Conservation (phyloP, 164 flowering plant species). For the Tinospora cordifolia region DNA sequence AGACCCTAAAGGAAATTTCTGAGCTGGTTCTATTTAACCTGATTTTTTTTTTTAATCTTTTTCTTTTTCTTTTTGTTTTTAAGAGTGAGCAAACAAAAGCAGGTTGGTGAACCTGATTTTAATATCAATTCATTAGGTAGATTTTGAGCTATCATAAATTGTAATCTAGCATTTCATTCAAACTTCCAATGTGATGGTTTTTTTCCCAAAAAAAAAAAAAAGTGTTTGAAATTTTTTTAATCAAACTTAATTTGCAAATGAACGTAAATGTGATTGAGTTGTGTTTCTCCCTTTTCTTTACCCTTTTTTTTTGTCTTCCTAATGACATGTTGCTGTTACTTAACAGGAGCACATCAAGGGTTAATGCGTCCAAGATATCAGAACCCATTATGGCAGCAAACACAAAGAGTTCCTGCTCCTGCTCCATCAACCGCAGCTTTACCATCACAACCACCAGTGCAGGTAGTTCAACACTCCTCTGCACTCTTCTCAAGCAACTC, state of each 20-base stretch:
- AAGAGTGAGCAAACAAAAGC: too few relatives aligned
- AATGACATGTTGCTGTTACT: conserved; percentile 2
- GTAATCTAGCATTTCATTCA: not conserved
- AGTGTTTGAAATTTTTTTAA: too few relatives aligned
- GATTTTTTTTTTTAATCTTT: too few relatives aligned
- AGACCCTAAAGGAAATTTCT: not conserved
- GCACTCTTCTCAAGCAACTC: conserved; percentile 24
- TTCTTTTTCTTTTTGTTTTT: too few relatives aligned
- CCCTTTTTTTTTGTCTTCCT: not conserved
- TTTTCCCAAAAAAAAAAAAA: not conserved
- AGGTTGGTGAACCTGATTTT: not conserved
- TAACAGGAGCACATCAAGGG: conserved; percentile 17
- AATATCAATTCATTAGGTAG: not conserved
- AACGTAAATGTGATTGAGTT: not conserved
- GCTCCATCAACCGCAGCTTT: conserved; percentile 5
- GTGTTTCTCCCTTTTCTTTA: not conserved
- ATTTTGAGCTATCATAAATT: not conserved
- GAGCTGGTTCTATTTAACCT: not conserved
- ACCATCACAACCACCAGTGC: conserved; percentile 15
- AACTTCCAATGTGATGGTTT: not conserved
- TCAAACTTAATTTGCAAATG: too few relatives aligned
- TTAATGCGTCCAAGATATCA: conserved; percentile 26
- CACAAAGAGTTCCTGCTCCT: conserved; percentile 17
- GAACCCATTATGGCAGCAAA: conserved; percentile 16
- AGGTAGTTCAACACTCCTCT: conserved; percentile 22